Conservation (phyloP, 2,329 filamentous ascomycete genomes). For the Ambrosiella cleistominuta region DNA sequence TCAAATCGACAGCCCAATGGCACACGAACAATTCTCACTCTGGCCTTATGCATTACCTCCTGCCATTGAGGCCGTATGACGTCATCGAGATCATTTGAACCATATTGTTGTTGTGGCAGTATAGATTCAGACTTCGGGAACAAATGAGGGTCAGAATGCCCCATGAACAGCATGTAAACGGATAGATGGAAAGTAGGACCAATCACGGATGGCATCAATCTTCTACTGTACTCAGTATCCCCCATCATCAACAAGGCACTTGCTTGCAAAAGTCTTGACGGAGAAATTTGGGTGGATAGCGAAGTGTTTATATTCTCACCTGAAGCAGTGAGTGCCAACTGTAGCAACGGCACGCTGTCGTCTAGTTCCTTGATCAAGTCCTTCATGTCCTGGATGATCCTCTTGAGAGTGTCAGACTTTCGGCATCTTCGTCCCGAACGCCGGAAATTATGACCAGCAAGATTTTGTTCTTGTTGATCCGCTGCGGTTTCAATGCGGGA, state of each 20-base stretch:
- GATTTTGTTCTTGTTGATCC: conserved; percentile 18
- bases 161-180: conserved; percentile 85
- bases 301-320: conserved; percentile 71
- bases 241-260: conserved; percentile 79
- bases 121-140: not conserved
- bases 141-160: conserved; percentile 36
- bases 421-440: not conserved
- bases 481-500: conserved; percentile 54
- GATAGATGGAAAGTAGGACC: conserved; percentile 76
- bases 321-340: conserved; percentile 83
- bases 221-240: conserved; percentile 60
- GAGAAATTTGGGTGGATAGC: conserved; percentile 68
- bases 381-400: conserved; percentile 47
- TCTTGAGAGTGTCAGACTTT: not conserved
- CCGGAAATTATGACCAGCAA: not conserved
- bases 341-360: conserved; percentile 78
- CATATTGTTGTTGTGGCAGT: not conserved
- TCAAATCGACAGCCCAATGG: conserved; percentile 21
- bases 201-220: conserved; percentile 52
- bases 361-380: conserved; percentile 63
- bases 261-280: conserved; percentile 76
- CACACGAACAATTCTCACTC: conserved; percentile 60
- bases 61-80: conserved; percentile 70
- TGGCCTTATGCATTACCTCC: conserved; percentile 86
- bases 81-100: not conserved